A percentile compares a stretch with the other conserved stretches of the same genome.
These are phyloP conservation scores for Aspergillus calidoustus DNA, from an alignment of 2,329 filamentous ascomycete genomes.

Conservation along the genomic window DNA sequence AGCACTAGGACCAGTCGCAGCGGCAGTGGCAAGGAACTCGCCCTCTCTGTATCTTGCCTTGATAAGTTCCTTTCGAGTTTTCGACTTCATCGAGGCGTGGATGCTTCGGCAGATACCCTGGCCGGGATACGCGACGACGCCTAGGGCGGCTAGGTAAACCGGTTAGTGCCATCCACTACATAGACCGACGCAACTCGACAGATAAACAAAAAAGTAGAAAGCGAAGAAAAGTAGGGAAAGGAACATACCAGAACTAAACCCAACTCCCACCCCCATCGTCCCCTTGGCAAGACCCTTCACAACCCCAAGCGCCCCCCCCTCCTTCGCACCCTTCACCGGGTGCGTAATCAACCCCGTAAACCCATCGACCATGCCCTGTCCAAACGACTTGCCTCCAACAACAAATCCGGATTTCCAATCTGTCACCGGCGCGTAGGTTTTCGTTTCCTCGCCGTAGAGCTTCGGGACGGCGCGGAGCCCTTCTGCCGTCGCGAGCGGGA, in stretches of 20 bases:
- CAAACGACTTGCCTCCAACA: conserved; percentile 40
- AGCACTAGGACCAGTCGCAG: not conserved
- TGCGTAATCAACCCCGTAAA: conserved; percentile 36
- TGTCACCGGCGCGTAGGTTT: conserved; percentile 37
- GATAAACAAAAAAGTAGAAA: not conserved
- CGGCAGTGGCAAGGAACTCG: not conserved
- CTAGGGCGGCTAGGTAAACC: conserved; percentile 27
- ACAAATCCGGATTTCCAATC: conserved; percentile 39
- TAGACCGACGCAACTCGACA: not conserved
- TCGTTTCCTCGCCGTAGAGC: conserved; percentile 43
- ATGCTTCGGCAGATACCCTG: conserved; percentile 41
- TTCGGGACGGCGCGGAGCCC: conserved; percentile 41
- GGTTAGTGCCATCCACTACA: not conserved
- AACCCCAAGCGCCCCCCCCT: conserved; percentile 38
- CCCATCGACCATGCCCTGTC: conserved; percentile 37
- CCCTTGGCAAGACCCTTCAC: conserved; percentile 43
- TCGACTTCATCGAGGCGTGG: conserved; percentile 30
- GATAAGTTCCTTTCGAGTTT: conserved; percentile 30
- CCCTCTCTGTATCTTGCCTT: conserved; percentile 30
- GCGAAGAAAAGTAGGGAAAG: not conserved
- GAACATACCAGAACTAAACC: conserved; percentile 31
- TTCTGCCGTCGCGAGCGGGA: conserved; percentile 43
- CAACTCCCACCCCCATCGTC: conserved; percentile 26
- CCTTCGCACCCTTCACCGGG: conserved; percentile 36
- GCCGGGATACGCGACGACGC: conserved; percentile 38